These are phyloP conservation scores for Lathyrus tuberosus DNA, from an alignment of 306 rosid genomes.

Conservation along the genomic window DNA sequence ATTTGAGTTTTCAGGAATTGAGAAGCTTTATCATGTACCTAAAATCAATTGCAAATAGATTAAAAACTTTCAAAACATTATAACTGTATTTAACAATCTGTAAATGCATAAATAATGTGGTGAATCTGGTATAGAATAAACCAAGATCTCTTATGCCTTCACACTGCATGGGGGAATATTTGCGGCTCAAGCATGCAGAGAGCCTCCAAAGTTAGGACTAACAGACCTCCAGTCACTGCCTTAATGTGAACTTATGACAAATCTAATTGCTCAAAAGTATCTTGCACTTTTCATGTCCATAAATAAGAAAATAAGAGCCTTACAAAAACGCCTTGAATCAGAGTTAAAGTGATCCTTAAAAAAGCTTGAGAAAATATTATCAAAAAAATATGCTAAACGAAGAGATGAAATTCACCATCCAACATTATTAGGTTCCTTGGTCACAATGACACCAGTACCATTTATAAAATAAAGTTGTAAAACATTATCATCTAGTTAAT, in stretches of 20 bases:
- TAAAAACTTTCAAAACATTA: no score
- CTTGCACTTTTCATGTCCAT: conserved; percentile 4
- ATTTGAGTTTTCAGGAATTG: no score
- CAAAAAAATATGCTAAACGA: conserved; percentile 23
- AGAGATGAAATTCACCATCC: conserved; percentile 19
- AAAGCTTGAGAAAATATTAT: neutral
- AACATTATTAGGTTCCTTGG: conserved; percentile 25
- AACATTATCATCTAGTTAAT: conserved; percentile 39
- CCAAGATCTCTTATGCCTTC: no score
- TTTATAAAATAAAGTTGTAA: conserved; percentile 27
- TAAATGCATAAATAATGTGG: no score
- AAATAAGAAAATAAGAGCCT: conserved; percentile 4
- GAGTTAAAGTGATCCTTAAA: neutral
- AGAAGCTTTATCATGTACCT: no score
- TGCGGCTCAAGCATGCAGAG: neutral
- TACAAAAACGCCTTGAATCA: neutral
- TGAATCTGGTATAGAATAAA: no score
- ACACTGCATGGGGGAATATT: no score
- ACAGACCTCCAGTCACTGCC: neutral
- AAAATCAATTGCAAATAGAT: no score
- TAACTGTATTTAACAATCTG: no score
- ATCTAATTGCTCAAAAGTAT: neutral
- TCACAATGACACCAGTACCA: conserved; percentile 33
- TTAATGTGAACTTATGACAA: neutral
- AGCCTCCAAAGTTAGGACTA: neutral